Base-by-base conservation (phyloP, 2,329 filamentous ascomycete species). In the Beauveria sp. region DNA sequence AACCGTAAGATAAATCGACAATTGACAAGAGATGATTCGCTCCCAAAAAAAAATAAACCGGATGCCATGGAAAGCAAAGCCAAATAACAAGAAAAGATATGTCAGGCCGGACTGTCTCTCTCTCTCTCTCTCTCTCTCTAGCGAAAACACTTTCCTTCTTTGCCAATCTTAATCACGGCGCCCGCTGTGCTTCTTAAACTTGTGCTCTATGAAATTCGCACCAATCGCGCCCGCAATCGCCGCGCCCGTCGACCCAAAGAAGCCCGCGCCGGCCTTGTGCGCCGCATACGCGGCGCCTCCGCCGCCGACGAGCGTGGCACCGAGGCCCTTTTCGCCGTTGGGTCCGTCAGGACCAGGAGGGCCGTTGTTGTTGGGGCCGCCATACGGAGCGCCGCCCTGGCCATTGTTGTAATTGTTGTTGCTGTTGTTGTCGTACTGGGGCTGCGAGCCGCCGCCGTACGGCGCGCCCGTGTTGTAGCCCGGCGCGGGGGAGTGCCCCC, bases 261-360 rank as follows among this genome's bases (percentile, higher is more conserved):
- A 64, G 20, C 82, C 81, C 30, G 79, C 79, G 14, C 82, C 83
- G 22, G 81, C 71, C 65, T 81, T 78, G 70, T 83, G 78, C 0
- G 80, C 81, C 0, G 81, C 74, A 67, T 78, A 83, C 8, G 78
- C 82, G n/a, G 80, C 82, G 1, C 75, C 81, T 20, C 77, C 81
- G 58, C 80, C 79, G 24, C 82, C 82, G 1, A 81, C 65, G 28
- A 85, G 67, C 3, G 81, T 78, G 1, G 82, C 79, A 4, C 81
- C 81, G 20, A 86, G 75, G 40, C 83, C 83, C 53, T 81, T 79
- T n/a, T 85, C 82, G 49, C 73, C 73, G 46, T 75, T 70, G 5
- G 73, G 73, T 10, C 69, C 70, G 20, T 49, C 69, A 16, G 67
- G 65, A 2, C 71, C 67, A n/a, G 63, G 66, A 9, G 67, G 65